Evolutionary conservation across 306 rosid genomes (phyloP).

Genomic region (Glycine soja): DNA sequence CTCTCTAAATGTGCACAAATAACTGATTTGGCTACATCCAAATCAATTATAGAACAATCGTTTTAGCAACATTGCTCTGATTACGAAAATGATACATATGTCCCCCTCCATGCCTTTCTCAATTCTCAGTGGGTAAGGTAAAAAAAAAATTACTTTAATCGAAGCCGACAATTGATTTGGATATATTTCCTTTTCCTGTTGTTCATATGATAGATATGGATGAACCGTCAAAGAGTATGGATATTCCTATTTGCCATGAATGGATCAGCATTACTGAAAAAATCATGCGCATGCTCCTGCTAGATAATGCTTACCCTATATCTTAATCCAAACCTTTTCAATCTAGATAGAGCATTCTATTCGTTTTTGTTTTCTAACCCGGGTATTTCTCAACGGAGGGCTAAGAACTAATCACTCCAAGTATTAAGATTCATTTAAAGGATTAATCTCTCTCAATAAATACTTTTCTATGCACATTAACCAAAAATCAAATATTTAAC

Average conservation of each 20-base stretch:
- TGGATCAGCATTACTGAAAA: conserved; percentile 3
- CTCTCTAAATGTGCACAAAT: too few species aligned
- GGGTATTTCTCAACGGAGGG: too few species aligned
- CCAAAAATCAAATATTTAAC: too few species aligned
- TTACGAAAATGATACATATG: not conserved
- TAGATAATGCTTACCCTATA: not conserved
- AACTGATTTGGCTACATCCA: too few species aligned
- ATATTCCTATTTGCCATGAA: conserved; percentile 15
- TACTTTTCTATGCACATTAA: too few species aligned
- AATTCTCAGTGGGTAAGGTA: not conserved
- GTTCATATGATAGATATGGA: conserved; percentile 8
- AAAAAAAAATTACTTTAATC: not conserved
- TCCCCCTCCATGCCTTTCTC: not conserved
- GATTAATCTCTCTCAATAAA: too few species aligned
- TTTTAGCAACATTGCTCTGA: too few species aligned
- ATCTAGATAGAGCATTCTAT: too few species aligned
- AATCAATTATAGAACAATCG: too few species aligned
- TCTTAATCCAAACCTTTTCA: too few species aligned
- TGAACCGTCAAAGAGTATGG: not conserved
- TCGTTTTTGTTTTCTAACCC: too few species aligned
- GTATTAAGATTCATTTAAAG: not conserved
- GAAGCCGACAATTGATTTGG: not conserved
- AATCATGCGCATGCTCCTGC: conserved; percentile 13
- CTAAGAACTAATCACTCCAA: not conserved
- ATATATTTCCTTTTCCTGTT: not conserved